These are phyloP conservation scores for Aureobasidium namibiae DNA, from an alignment of 2,329 filamentous ascomycete species.

Conservation along the genomic window DNA sequence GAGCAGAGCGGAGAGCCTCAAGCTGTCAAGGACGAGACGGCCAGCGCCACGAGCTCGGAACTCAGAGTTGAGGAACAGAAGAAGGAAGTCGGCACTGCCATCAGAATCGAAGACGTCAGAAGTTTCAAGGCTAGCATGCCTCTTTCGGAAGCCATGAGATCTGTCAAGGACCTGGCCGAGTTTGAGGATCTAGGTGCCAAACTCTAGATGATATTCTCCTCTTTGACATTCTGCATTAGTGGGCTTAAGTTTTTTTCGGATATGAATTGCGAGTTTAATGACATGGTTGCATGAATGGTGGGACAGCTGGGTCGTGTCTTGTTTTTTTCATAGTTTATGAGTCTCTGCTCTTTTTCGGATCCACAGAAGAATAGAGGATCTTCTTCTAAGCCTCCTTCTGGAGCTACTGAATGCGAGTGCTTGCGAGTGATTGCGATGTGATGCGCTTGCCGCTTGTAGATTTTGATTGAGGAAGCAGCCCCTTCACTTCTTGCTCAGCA, in stretches of 20 bases:
- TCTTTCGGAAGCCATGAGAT: constrained; percentile 62
- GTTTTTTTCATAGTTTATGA: background rate
- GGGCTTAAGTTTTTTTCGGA: background rate
- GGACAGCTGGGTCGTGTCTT: constrained; percentile 4
- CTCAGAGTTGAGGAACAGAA: constrained; percentile 28
- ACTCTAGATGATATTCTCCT: constrained; percentile 34
- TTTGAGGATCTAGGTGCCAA: constrained; percentile 84
- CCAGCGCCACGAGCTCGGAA: constrained; percentile 19
- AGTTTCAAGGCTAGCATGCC: constrained; percentile 70
- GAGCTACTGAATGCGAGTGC: background rate
- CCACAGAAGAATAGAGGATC: background rate
- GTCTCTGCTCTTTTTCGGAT: background rate
- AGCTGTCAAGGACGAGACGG: constrained; percentile 14
- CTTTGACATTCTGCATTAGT: background rate
- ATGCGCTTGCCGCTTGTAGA: background rate
- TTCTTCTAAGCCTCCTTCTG: background rate
- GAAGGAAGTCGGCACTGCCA: constrained; percentile 15
- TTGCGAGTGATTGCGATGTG: background rate
- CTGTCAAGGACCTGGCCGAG: constrained; percentile 67
- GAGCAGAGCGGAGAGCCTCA: constrained; percentile 31
- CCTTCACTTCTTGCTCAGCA: background rate
- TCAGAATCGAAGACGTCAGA: constrained; percentile 68
- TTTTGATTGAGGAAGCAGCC: too few species aligned
- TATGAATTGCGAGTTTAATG: background rate
- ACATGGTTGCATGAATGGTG: constrained; percentile 8